These are phyloP conservation scores for Boletus rex-veris DNA, from an alignment of 768 basidiomycete genomes.

Conservation along the genomic window DNA sequence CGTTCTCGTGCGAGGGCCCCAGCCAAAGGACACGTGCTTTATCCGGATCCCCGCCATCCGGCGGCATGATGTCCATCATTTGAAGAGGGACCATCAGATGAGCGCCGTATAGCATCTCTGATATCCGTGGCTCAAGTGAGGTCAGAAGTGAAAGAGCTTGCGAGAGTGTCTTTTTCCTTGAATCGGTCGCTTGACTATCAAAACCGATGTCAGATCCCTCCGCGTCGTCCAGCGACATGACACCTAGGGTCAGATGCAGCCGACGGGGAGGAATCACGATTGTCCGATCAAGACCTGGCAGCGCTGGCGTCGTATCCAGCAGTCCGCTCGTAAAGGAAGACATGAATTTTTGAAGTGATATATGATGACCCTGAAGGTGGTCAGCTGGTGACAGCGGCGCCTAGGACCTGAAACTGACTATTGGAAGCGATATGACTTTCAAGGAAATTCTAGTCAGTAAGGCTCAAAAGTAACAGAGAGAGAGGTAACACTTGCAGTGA, in stretches of 20 bases:
- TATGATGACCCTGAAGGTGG: conserved; percentile 38
- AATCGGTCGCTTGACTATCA: not conserved
- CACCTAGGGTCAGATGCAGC: conserved; percentile 74
- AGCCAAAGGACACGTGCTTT: conserved; percentile 56
- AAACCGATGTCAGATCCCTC: not conserved
- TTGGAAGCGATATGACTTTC: conserved; percentile 31
- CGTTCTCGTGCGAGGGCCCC: conserved; percentile 41
- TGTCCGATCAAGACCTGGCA: conserved; percentile 54
- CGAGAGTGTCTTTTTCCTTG: conserved; percentile 30
- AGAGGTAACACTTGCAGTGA: conserved; percentile 21
- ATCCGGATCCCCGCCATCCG: conserved; percentile 33
- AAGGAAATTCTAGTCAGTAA: not conserved
- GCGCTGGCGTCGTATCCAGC: conserved; percentile 22
- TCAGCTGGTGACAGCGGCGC: conserved; percentile 8
- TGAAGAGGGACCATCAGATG: conserved; percentile 42
- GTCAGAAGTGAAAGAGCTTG: conserved; percentile 44
- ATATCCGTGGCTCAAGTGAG: conserved; percentile 38
- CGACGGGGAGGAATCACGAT: conserved; percentile 55
- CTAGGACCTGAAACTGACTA: conserved; percentile 31
- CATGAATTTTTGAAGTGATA: conserved; percentile 35
- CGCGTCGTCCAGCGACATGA: conserved; percentile 53
- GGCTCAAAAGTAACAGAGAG: not conserved
- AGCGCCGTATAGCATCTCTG: conserved; percentile 35
- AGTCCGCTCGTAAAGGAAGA: conserved; percentile 34
- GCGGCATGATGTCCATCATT: conserved; percentile 48